Percentiles rank a stretch among this genome's conserved stretches.
phyloP scores from a whole-genome alignment of 805 yeast genomes.

The Myxozyma neotropica region DNA sequence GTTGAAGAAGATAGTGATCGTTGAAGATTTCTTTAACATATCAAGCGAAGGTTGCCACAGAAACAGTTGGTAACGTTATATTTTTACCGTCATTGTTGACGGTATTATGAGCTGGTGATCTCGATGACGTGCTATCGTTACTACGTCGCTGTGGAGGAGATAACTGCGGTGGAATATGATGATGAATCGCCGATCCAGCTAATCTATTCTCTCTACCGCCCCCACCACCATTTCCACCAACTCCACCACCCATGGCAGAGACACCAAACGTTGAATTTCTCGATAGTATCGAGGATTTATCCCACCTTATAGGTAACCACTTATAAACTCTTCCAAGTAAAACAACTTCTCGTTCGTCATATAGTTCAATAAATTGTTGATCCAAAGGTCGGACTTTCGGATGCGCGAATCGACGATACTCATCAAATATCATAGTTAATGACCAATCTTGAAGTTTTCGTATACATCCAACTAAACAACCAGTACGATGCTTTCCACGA shows the following conservation, averaged over 20 bases:
- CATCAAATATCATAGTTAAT: slow-evolving; percentile 90
- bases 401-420: slow-evolving; percentile 88
- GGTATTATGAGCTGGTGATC: neutral
- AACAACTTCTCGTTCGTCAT: slow-evolving; percentile 48
- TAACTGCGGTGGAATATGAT: neutral
- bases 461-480: slow-evolving; percentile 92
- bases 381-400: slow-evolving; percentile 96
- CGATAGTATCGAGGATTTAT: neutral
- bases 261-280: neutral
- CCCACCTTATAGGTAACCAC: slow-evolving; percentile 29
- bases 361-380: slow-evolving; percentile 92
- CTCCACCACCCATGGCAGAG: too few relatives aligned
- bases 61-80: too few relatives aligned
- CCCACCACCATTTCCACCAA: too few relatives aligned
- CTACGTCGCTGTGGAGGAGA: neutral
- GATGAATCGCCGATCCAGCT: neutral
- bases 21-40: too few relatives aligned
- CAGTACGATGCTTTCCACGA: slow-evolving; percentile 95
- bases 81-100: too few relatives aligned
- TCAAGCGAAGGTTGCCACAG: too few relatives aligned
- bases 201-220: too few relatives aligned
- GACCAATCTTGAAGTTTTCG: slow-evolving; percentile 91
- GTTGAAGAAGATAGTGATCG: too few relatives aligned
- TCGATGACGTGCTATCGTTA: neutral
- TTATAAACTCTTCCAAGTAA: slow-evolving; percentile 26